Base-by-base conservation (phyloP, 345 rosid species). In the Raphanus raphanistrum region DNA sequence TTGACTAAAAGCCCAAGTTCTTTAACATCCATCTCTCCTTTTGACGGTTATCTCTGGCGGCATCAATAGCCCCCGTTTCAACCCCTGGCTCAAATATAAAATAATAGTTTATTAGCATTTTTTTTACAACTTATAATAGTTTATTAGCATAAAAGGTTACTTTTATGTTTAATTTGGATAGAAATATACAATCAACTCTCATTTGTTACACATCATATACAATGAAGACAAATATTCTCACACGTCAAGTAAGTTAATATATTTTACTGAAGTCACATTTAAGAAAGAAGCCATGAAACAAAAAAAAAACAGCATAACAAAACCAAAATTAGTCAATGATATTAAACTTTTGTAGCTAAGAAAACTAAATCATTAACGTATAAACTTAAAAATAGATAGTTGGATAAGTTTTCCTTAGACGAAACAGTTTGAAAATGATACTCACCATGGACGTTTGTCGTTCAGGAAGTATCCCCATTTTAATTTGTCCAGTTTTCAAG, bases 21-120 rank as follows among this genome's bases (percentile, higher is more conserved):
- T 74, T 90, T 87, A 3, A 76, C 86, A 75, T 90, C 95, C 87
- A 88, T 85, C 4, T 86, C 90, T n/a, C 98, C 98, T 21, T 35
- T 85, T 90, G 13, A 92, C 92, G n/a, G 88, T 82, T 26, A 94
- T 92, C 98, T 81, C 88, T 94, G 3, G 79, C 85, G 43, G 66
- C 85, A 65, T 90, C 96, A 0, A 29, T 43, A n/a, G 73, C 70
- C 55, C 92, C 94, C 48, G 48, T 29, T 29, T 29, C 32, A 1
- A 94, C 96, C 0, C 98, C 98, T 94, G 82, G 58, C 68, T 10
- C 61, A 57, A 11, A 6, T 13, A 48, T 11, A 1, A 11, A 48
- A 68, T 50, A 21, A 38, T 21, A 9, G 27, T 28, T 54, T 35
- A 38, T 73, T 73, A 79, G 7, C 65, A 29, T 29, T 29, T 21